Conservation (phyloP, 1,139 yeast species). For the Meyerozyma carpophila region DNA sequence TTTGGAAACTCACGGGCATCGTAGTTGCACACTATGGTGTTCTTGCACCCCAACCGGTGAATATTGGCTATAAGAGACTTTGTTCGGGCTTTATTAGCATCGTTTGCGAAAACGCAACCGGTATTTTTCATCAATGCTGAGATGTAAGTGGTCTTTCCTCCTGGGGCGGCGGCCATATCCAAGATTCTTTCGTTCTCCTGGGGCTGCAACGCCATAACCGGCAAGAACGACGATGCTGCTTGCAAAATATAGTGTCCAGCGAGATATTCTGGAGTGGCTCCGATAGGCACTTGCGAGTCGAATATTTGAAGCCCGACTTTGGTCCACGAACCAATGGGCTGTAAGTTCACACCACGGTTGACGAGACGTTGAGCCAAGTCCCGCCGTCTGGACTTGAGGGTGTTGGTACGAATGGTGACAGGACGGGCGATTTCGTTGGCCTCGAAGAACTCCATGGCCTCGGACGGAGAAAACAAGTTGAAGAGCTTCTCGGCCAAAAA, state of each 20-base stretch:
- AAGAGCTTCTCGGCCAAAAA: slow-evolving; percentile 91
- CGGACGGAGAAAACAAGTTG: slow-evolving; percentile 86
- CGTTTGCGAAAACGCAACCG: slow-evolving; percentile 96
- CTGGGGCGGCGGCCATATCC: slow-evolving; percentile 99
- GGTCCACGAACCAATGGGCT: slow-evolving; percentile 97
- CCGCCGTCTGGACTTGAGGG: slow-evolving; percentile 89
- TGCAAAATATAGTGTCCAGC: slow-evolving; percentile 97
- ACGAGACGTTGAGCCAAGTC: slow-evolving; percentile 93
- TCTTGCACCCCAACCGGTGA: slow-evolving; percentile 94
- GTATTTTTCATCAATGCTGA: slow-evolving; percentile 97
- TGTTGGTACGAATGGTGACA: slow-evolving; percentile 92
- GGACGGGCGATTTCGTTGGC: slow-evolving; percentile 98
- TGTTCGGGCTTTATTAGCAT: slow-evolving; percentile 92
- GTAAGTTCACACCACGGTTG: slow-evolving; percentile 94
- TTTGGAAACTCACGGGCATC: slow-evolving; percentile 99
- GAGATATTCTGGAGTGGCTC: slow-evolving; percentile 98
- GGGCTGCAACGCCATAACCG: slow-evolving; percentile 96
- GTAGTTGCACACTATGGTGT: slow-evolving; percentile 93
- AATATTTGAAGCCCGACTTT: slow-evolving; percentile 95
- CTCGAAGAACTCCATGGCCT: slow-evolving; percentile 97
- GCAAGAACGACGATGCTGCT: slow-evolving; percentile 97
- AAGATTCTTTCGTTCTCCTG: slow-evolving; percentile 91
- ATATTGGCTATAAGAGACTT: slow-evolving; percentile 95
- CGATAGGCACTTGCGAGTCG: slow-evolving; percentile 97
- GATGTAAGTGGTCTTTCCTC: slow-evolving; percentile 96